Evolutionary conservation across 148 eudicot genomes (phyloP).

Genomic region (Silene uniflora): DNA sequence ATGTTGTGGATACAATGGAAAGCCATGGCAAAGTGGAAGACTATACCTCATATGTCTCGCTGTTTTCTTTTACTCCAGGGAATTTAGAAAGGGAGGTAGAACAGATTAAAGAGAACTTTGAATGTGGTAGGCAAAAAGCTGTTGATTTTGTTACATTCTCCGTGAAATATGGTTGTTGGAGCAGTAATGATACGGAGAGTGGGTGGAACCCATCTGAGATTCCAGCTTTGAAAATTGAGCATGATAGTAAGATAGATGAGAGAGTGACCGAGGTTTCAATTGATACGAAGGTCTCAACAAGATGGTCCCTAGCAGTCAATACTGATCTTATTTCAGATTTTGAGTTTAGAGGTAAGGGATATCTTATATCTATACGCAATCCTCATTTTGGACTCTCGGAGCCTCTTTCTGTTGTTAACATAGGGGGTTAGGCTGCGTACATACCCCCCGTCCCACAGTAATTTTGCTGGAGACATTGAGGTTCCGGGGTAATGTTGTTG

Average conservation of each 20-base stretch:
- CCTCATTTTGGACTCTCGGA: too few relatives aligned
- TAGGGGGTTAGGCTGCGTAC: too few relatives aligned
- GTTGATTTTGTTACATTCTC: conserved; percentile 85
- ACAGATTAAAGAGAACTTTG: conserved; percentile 67
- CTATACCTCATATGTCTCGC: conserved; percentile 55
- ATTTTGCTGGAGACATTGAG: too few relatives aligned
- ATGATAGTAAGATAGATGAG: conserved; percentile 38
- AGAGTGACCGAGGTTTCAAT: conserved; percentile 61
- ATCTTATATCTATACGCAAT: too few relatives aligned
- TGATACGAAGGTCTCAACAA: conserved; percentile 58
- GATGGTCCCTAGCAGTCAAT: conserved; percentile 88
- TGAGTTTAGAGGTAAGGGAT: conserved; percentile 59
- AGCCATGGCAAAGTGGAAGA: conserved; percentile 34
- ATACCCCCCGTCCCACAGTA: too few relatives aligned
- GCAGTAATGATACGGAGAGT: conserved; percentile 38
- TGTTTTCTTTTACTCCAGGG: conserved; percentile 85
- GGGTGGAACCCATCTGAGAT: conserved; percentile 78
- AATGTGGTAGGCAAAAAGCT: conserved; percentile 60
- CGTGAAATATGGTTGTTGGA: conserved; percentile 75
- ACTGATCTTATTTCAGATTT: conserved; percentile 67
- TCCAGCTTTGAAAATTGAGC: conserved; percentile 53
- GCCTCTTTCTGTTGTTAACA: too few relatives aligned
- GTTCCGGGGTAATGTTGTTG: too few relatives aligned
- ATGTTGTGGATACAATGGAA: conserved; percentile 79
- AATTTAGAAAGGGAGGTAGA: conserved; percentile 66